A percentile compares a stretch with the other conserved stretches of the same genome.
These are phyloP conservation scores for Candida wancherniae DNA, from an alignment of 805 yeast genomes.

Conservation along the genomic window DNA sequence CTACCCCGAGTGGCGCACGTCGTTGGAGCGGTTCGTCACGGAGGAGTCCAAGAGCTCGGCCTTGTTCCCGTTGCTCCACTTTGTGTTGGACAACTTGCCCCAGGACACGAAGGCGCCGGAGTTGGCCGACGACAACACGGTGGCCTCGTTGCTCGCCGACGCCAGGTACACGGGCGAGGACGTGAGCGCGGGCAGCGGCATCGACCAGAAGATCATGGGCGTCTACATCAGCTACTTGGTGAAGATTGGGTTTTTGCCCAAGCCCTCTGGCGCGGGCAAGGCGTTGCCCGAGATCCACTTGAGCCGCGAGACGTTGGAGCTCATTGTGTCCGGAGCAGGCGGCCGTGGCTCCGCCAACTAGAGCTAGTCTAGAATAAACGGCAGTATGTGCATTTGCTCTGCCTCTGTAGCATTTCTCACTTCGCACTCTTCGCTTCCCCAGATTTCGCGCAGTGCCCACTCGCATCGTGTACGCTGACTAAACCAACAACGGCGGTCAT, in stretches of 20 bases:
- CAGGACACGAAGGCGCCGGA: slow-evolving; percentile 93
- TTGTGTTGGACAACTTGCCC: slow-evolving; percentile 90
- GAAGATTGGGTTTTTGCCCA: slow-evolving; percentile 73
- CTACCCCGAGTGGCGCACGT: slow-evolving; percentile 74
- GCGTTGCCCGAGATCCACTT: slow-evolving; percentile 55
- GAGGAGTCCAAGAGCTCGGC: slow-evolving; percentile 77
- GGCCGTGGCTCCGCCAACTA: slow-evolving; percentile 19
- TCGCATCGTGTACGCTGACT: too few species aligned
- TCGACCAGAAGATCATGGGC: slow-evolving; percentile 62
- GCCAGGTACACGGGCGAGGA: slow-evolving; percentile 61
- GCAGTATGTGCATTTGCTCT: too few species aligned
- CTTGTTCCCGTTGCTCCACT: slow-evolving; percentile 86
- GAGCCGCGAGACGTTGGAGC: slow-evolving; percentile 47
- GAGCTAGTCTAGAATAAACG: too few species aligned
- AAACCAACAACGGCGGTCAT: too few species aligned
- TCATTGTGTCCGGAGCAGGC: slow-evolving; percentile 18
- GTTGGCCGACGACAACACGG: slow-evolving; percentile 81
- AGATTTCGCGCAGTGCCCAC: too few species aligned
- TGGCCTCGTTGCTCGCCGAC: slow-evolving; percentile 61
- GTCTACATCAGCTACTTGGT: slow-evolving; percentile 75
- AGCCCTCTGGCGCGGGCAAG: slow-evolving; percentile 45
- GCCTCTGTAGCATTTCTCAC: too few species aligned
- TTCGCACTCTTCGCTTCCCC: too few species aligned
- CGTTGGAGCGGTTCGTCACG: slow-evolving; percentile 72
- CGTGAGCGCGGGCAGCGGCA: slow-evolving; percentile 67